phyloP scores from a whole-genome alignment of 176 grass and related monocot genomes.

The Carex pumila region DNA sequence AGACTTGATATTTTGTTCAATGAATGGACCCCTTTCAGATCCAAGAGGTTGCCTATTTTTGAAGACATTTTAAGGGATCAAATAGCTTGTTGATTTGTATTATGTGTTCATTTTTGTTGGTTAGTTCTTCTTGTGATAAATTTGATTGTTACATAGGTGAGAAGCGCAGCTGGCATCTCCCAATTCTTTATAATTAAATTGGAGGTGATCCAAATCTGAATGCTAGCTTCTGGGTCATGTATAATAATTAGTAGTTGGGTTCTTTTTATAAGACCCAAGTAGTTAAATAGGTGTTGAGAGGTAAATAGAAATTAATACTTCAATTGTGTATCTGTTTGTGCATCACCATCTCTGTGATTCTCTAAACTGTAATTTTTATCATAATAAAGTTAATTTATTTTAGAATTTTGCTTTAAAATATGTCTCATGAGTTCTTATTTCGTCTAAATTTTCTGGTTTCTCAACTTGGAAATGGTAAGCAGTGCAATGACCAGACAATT shows the following conservation, averaged over 20 bases:
- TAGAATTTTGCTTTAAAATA: background rate
- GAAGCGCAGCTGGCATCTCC: background rate
- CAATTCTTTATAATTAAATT: background rate
- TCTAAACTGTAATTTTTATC: constrained; percentile 12
- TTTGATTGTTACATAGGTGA: background rate
- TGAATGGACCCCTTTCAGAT: constrained; percentile 62
- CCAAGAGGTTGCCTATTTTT: constrained; percentile 84
- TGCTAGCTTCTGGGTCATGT: background rate
- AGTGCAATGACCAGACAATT: background rate
- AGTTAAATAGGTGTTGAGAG: background rate
- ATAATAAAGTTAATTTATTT: background rate
- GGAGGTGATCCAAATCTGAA: background rate
- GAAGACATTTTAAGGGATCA: constrained; percentile 88
- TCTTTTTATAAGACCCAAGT: constrained; percentile 5
- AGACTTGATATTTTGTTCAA: constrained; percentile 53
- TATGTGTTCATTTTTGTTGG: background rate
- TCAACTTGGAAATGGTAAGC: background rate
- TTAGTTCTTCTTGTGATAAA: background rate
- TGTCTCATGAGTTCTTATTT: too few relatives aligned
- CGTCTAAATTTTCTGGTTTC: background rate
- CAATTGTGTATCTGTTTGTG: background rate
- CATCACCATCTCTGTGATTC: constrained; percentile 14
- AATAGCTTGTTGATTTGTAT: constrained; percentile 61
- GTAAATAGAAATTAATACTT: background rate
- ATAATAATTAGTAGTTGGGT: background rate